Percentiles rank a stretch among this genome's conserved stretches.
These are phyloP conservation scores for Blastocystis sp. DNA, from an alignment of 352 stramenopile species.

Conservation along the genomic window DNA sequence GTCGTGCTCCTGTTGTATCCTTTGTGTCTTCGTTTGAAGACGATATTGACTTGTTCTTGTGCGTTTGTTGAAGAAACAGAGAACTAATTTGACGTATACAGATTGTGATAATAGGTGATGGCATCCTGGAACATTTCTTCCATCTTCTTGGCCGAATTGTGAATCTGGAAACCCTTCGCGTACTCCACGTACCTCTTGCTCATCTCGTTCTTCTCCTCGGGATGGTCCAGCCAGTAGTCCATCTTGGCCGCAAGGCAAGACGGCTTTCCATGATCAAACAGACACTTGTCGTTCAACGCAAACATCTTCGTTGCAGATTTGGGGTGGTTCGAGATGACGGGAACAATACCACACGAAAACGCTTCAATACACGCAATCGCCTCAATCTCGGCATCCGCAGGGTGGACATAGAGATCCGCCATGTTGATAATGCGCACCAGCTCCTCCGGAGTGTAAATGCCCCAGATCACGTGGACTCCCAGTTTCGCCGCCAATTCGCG, in stretches of 20 bases:
- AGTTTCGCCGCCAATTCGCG: slow-evolving; percentile 28
- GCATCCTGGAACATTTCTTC: slow-evolving; percentile 65
- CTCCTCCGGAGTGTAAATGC: slow-evolving; percentile 35
- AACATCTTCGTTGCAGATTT: slow-evolving; percentile 61
- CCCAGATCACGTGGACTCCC: slow-evolving; percentile 31
- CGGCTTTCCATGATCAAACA: slow-evolving; percentile 52
- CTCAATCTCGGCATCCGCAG: slow-evolving; percentile 60
- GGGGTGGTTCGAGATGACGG: slow-evolving; percentile 37
- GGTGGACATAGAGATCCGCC: slow-evolving; percentile 45
- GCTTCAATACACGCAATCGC: slow-evolving; percentile 61
- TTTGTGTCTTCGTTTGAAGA: slow-evolving; percentile 65
- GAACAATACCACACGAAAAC: slow-evolving; percentile 50
- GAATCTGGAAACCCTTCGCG: slow-evolving; percentile 33
- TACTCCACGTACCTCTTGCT: slow-evolving; percentile 45
- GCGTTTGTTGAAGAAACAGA: slow-evolving; percentile 30
- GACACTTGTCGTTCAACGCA: slow-evolving; percentile 31
- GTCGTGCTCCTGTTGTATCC: slow-evolving; percentile 27
- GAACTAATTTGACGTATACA: not conserved
- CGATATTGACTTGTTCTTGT: slow-evolving; percentile 49
- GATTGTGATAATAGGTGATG: slow-evolving; percentile 53
- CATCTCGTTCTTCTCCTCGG: slow-evolving; percentile 44
- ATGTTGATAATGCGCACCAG: slow-evolving; percentile 48
- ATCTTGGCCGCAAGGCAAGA: slow-evolving; percentile 23
- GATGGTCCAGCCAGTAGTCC: slow-evolving; percentile 58
- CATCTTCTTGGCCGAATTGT: slow-evolving; percentile 34